Base-by-base conservation (phyloP, 768 basidiomycete species). In the Paxillus rubicundulus region DNA sequence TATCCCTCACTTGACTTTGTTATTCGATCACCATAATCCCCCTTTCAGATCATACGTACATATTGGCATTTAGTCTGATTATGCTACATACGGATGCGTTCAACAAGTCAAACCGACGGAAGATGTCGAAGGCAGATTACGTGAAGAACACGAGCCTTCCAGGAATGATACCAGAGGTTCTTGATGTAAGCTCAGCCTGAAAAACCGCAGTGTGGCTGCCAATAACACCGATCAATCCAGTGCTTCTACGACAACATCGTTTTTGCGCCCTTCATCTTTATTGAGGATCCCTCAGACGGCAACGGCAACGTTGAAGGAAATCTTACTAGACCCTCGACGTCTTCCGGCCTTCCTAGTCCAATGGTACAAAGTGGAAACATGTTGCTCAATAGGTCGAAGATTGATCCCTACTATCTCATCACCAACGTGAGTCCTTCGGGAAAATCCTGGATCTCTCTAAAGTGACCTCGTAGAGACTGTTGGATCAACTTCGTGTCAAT, bases 61-160 rank as follows among this genome's bases (percentile, higher is more conserved):
- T 98, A 47, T 76, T 98, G 43, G 93, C 96, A 12, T 98, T 98
- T 73, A 98, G 96, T 61, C 76, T 98, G 65, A 97, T 98, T 61
- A 98, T 99, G 96, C 77, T 98, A 45, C 95, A 98, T 66, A 99
- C 97, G 16, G 97, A 99, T 65, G 91, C 88, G 5, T 98, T 98
- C 78, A 99, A 99, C 72, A 91, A 88, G 71, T 92, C 91, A 56
- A 98, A 98, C 73, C 98, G 89, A 73, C 86, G 85, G 47, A 98
- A 98, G 74, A 99, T 99, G 97, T 84, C 87, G 34, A 98, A 96
- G 68, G 77, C 83, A 2, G 95, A 96, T 64, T 99, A 98, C 64
- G 76, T 98, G 62, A 89, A 84, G 73, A 99, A 99, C 62, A 95
- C 96, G 0, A 77, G 81, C 36, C 78, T 98, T 54, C 89, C 93